phyloP scores from a whole-genome alignment of 495 filamentous ascomycete species.

The Endocarpon pusillum region DNA sequence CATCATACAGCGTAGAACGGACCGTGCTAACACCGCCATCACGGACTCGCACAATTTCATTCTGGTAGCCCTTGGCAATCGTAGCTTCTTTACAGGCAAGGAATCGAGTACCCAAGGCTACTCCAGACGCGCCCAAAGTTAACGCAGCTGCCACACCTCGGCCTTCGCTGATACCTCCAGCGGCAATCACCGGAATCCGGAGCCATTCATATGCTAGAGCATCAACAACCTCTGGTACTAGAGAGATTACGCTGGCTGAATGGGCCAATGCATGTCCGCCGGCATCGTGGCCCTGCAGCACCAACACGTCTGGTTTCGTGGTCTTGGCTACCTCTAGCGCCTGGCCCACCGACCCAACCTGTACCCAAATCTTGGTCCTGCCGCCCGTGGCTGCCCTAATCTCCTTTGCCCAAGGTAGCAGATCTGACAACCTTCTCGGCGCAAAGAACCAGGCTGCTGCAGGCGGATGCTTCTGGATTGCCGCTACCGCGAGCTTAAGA shows the following conservation, averaged over 20 bases:
- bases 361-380: conserved; percentile 45
- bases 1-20: conserved; percentile 54
- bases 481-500: conserved; percentile 23
- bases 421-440: conserved; percentile 23
- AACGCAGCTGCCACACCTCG: conserved; percentile 46
- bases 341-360: conserved; percentile 43
- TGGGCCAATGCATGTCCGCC: conserved; percentile 52
- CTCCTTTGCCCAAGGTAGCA: conserved; percentile 31
- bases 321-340: conserved; percentile 25
- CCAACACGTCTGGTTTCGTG: conserved; percentile 44
- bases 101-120: conserved; percentile 56
- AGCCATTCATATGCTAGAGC: conserved; percentile 21
- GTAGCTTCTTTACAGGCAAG: conserved; percentile 47
- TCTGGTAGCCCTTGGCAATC: conserved; percentile 39
- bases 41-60: conserved; percentile 38
- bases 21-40: conserved; percentile 50
- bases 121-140: conserved; percentile 47
- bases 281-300: conserved; percentile 56
- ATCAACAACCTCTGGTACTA: conserved; percentile 44
- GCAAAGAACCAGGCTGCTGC: conserved; percentile 60
- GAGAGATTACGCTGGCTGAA: conserved; percentile 37
- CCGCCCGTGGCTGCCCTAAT: conserved; percentile 21
- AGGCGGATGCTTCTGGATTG: conserved; percentile 32
- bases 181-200: conserved; percentile 43
- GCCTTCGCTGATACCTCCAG: conserved; percentile 56